A percentile compares a stretch with the other conserved stretches of the same genome.
Evolutionary conservation across 768 basidiomycete genomes (phyloP).

Genomic region (Mycena maculata): DNA sequence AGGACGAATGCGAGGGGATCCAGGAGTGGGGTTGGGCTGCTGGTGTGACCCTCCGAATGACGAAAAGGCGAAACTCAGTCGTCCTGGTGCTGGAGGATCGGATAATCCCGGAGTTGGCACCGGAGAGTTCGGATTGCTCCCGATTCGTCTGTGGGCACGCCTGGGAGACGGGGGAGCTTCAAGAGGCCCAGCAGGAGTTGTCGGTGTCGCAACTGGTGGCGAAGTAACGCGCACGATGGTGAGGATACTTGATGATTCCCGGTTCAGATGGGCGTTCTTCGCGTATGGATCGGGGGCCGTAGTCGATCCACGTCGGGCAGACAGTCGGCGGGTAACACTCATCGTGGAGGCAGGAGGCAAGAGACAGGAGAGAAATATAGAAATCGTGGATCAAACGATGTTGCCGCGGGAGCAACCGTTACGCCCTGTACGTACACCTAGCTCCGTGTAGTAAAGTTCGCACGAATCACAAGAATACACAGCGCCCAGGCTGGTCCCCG

Average conservation of each 20-base stretch:
- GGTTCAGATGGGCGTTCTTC: slow-evolving; percentile 59
- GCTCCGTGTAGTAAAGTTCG: not conserved
- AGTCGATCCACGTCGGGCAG: slow-evolving; percentile 73
- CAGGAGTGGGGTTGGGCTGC: slow-evolving; percentile 46
- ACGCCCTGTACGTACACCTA: slow-evolving; percentile 8
- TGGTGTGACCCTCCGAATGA: slow-evolving; percentile 58
- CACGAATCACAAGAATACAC: slow-evolving; percentile 6
- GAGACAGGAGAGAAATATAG: not conserved
- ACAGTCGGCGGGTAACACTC: slow-evolving; percentile 50
- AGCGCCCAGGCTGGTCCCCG: slow-evolving; percentile 1
- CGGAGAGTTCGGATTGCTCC: slow-evolving; percentile 43
- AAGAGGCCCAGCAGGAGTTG: slow-evolving; percentile 41
- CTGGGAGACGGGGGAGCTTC: slow-evolving; percentile 43
- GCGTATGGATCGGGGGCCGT: slow-evolving; percentile 78
- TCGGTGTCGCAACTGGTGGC: slow-evolving; percentile 41
- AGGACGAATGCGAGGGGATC: slow-evolving; percentile 60
- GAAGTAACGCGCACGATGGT: slow-evolving; percentile 78
- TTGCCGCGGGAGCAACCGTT: slow-evolving; percentile 17
- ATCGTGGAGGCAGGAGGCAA: slow-evolving; percentile 18
- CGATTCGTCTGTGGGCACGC: slow-evolving; percentile 45
- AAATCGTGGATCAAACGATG: slow-evolving; percentile 21
- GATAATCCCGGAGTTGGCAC: slow-evolving; percentile 38
- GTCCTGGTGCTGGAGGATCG: slow-evolving; percentile 36
- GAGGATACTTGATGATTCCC: slow-evolving; percentile 70
- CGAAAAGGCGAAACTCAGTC: slow-evolving; percentile 74